A percentile compares a stretch with the other conserved stretches of the same genome.
Conservation (phyloP, 2,329 filamentous ascomycete species). For the Aspergillus sojae region DNA sequence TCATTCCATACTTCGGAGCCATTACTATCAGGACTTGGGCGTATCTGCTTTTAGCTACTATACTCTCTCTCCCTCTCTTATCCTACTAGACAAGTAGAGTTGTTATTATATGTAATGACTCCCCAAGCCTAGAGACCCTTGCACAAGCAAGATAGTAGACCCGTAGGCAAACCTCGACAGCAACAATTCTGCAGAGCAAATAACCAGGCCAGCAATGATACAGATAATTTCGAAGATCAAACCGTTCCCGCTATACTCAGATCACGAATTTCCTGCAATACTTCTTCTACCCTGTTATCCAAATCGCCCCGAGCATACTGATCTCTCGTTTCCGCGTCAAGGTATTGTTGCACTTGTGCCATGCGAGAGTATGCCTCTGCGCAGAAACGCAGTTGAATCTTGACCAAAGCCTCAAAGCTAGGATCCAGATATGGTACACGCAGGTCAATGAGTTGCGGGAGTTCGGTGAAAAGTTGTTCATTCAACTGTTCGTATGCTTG, state of each 20-base stretch:
- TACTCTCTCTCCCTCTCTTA: not conserved
- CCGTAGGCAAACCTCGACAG: not conserved
- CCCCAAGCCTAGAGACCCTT: not conserved
- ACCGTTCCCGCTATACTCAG: conserved; percentile 85
- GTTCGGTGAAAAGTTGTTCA: conserved; percentile 88
- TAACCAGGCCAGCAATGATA: conserved; percentile 12
- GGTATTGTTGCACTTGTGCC: conserved; percentile 98
- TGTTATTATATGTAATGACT: not conserved
- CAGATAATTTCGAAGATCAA: conserved; percentile 30
- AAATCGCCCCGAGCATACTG: conserved; percentile 93
- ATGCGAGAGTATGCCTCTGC: conserved; percentile 96
- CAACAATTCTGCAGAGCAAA: conserved; percentile 11
- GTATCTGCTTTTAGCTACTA: not conserved
- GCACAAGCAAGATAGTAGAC: not conserved
- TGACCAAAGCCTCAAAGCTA: conserved; percentile 95
- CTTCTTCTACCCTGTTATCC: conserved; percentile 89
- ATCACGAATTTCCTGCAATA: conserved; percentile 94
- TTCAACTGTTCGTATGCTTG: conserved; percentile 95
- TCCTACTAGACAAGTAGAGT: not conserved
- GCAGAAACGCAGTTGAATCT: conserved; percentile 97
- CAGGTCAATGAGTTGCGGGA: conserved; percentile 94
- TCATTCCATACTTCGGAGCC: not conserved
- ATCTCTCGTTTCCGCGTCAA: conserved; percentile 92
- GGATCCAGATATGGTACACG: conserved; percentile 97
- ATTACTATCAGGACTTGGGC: not conserved